Evolutionary conservation across 805 yeast genomes (phyloP).

Genomic region (Myxozyma sirexii): DNA sequence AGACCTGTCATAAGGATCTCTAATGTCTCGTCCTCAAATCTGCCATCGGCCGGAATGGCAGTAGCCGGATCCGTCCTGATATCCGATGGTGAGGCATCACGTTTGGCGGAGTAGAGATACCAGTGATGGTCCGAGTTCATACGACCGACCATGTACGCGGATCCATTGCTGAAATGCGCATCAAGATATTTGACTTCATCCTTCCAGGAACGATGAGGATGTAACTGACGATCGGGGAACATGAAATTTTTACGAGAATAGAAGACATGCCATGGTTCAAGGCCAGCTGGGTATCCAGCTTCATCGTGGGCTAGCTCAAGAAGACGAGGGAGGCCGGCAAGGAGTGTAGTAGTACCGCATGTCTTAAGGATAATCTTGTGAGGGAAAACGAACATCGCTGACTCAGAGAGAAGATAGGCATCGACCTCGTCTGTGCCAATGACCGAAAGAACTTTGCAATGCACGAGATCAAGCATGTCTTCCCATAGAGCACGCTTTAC

Average conservation of each 20-base stretch:
- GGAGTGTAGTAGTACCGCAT: conserved; percentile 93
- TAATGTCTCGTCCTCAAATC: conserved; percentile 65
- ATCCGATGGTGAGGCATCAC: conserved; percentile 11
- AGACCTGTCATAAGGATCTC: conserved; percentile 91
- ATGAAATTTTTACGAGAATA: conserved; percentile 90
- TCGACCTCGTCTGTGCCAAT: conserved; percentile 67
- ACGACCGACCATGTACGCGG: conserved; percentile 78
- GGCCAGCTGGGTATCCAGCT: conserved; percentile 46
- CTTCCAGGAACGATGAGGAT: conserved; percentile 82
- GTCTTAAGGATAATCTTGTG: conserved; percentile 87
- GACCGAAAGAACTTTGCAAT: conserved; percentile 84
- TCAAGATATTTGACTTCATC: conserved; percentile 75
- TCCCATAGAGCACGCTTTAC: conserved; percentile 73
- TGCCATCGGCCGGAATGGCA: conserved; percentile 18
- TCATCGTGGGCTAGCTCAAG: conserved; percentile 53
- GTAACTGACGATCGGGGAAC: conserved; percentile 84
- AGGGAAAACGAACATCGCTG: conserved; percentile 84
- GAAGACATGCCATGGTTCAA: conserved; percentile 65
- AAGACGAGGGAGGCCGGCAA: conserved; percentile 70
- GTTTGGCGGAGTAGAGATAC: conserved; percentile 64
- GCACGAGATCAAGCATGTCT: conserved; percentile 72
- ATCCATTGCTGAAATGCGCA: conserved; percentile 61
- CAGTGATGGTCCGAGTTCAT: conserved; percentile 76
- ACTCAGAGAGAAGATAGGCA: conserved; percentile 85
- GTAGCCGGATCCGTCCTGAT: not conserved